Conservation (phyloP, 23 red algal genomes). For the Gracilaria gracilis region DNA sequence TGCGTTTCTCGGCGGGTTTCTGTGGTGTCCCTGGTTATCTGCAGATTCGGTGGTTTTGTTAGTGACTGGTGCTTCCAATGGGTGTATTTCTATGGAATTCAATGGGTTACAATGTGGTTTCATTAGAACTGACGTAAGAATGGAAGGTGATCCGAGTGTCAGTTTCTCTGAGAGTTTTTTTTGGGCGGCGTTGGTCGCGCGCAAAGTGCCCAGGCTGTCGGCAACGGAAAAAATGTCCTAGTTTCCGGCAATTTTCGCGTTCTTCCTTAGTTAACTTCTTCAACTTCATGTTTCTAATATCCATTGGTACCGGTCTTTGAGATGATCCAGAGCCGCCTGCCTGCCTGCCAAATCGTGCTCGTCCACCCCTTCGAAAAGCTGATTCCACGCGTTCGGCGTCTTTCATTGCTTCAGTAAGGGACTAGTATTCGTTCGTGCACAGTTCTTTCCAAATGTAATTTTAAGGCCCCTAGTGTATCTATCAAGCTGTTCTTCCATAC, state of each 20-base stretch:
- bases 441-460: constrained; percentile 21
- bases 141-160: neutral
- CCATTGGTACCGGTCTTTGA: constrained; percentile 22
- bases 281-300: constrained; percentile 29
- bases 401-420: constrained; percentile 23
- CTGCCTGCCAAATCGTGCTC: neutral
- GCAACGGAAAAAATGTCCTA: constrained; percentile 15
- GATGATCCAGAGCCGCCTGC: neutral
- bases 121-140: neutral
- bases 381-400: constrained; percentile 18
- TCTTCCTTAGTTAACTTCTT: constrained; percentile 16
- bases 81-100: neutral
- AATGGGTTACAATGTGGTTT: neutral
- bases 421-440: constrained; percentile 18
- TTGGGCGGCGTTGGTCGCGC: neutral
- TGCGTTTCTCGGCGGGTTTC: neutral
- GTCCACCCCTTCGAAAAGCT: neutral
- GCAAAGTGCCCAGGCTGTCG: constrained; percentile 3
- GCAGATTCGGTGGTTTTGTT: neutral
- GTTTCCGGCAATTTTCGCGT: neutral
- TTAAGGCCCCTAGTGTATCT: neutral
- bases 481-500: constrained; percentile 16
- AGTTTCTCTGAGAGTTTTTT: constrained; percentile 36
- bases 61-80: neutral
- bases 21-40: neutral